Evolutionary conservation across 208 protist species (phyloP), one percentile per base, ranked within the genome.

Genomic region (Acanthamoeba culbertsoni): DNA sequence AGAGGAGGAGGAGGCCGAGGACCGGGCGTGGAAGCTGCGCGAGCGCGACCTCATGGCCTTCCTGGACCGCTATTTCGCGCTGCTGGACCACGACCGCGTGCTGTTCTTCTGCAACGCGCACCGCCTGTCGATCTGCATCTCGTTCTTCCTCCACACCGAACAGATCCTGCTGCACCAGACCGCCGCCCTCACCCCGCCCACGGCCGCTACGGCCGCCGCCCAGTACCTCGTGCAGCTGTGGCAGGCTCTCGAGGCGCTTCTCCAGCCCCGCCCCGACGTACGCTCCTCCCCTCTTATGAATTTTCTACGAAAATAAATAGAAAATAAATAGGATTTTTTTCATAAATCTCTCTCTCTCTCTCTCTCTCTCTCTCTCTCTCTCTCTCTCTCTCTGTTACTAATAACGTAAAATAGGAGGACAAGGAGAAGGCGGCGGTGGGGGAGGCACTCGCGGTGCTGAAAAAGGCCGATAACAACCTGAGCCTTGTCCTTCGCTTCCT

Each of bases 51-150:
- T 75, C 8, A 75, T 75, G 63, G 23, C 63, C 14, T 75, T 75
- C 28, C 63, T 75, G 33, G 63, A 75, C 28, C 63, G 63, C 37
- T 42, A 75, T 40, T 75, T 75, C 23, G 63, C 63, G 28, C 63
- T 75, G 63, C 63, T 75, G 33, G 63, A 75, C 23, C 63, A 75
- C 63, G 63, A 75, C 63, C 63, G 63, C 7, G 63, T 75, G 63
- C 63, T 75, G 8, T 75, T 75, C 63, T 75, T 75, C 63, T 75
- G 63, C 63, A 75, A 75, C 63, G 63, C 63, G 16, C 63, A 40
- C 37, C 63, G 63, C 16, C 63, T 75, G 28, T 75, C 63, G 37
- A n/a, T 75, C 31, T 75, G 63, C 63, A 75, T 75, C 63, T 37
- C 63, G 8, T 75, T 75, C 37, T 75, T 75, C 63, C 63, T 75